These are phyloP conservation scores for Fraxinus xanthoxyloides DNA, from an alignment of 305 asterid species.

Conservation along the genomic window DNA sequence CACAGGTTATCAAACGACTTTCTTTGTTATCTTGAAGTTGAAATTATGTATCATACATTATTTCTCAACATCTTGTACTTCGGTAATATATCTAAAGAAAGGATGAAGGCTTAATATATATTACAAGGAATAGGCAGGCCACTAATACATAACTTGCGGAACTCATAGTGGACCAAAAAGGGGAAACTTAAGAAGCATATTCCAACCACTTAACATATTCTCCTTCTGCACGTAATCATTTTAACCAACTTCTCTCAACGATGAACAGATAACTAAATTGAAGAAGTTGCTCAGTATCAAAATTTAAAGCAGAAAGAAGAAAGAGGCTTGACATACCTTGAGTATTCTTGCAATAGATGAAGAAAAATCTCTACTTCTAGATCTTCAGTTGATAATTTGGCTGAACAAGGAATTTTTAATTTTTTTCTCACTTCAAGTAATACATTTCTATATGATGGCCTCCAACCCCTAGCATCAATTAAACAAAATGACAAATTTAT, in stretches of 20 bases:
- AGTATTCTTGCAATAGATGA: constrained; percentile 77
- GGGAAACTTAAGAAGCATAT: neutral
- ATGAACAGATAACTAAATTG: neutral
- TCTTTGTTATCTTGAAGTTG: neutral
- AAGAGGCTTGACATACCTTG: constrained; percentile 46
- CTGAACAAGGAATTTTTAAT: constrained; percentile 70
- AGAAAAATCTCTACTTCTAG: constrained; percentile 92
- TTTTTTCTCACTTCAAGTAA: constrained; percentile 78
- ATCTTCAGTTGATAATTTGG: constrained; percentile 77
- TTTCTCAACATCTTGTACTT: neutral
- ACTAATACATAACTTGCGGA: neutral
- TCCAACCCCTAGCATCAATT: constrained; percentile 68
- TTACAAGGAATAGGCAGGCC: neutral
- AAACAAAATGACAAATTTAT: constrained; percentile 18
- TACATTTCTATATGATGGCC: constrained; percentile 86
- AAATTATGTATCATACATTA: neutral
- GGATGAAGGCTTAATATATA: neutral
- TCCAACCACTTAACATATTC: neutral
- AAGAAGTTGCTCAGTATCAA: neutral
- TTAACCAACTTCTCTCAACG: neutral
- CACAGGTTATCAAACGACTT: neutral
- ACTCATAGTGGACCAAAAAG: neutral
- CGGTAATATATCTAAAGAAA: neutral
- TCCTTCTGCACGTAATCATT: neutral
- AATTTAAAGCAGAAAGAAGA: neutral